These are phyloP conservation scores for Talaromyces proteolyticus DNA, from an alignment of 495 filamentous ascomycete genomes.

Conservation along the genomic window DNA sequence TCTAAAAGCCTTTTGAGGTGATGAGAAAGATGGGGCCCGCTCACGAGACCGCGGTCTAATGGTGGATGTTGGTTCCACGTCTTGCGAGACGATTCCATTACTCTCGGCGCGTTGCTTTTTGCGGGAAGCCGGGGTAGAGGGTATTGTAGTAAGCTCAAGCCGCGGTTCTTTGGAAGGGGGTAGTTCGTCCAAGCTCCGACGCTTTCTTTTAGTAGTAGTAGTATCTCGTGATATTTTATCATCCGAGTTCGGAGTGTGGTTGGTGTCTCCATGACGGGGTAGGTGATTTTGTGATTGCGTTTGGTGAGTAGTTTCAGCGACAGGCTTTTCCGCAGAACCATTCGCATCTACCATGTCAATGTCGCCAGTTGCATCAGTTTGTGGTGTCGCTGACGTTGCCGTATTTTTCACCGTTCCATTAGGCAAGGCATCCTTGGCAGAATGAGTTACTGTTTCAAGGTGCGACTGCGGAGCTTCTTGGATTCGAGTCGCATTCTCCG, in stretches of 20 bases:
- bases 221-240: neutral
- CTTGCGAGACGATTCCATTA: neutral
- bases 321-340: neutral
- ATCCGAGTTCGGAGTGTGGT: neutral
- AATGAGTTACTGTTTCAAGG: neutral
- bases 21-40: constrained; percentile 19
- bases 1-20: constrained; percentile 14
- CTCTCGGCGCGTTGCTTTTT: neutral
- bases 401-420: neutral
- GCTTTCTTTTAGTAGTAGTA: neutral
- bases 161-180: constrained; percentile 19
- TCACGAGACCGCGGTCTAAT: no score
- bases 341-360: neutral
- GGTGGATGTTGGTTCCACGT: neutral
- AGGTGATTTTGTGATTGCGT: no score
- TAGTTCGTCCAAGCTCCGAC: neutral
- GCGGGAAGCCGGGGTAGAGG: constrained; percentile 1
- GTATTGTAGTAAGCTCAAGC: constrained; percentile 6
- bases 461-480: neutral
- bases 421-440: no score
- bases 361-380: neutral
- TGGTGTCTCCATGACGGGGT: no score
- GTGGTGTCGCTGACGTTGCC: neutral
- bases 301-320: neutral
- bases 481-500: neutral